A percentile compares a stretch with the other conserved stretches of the same genome.
Evolutionary conservation across 306 rosid genomes (phyloP).

Genomic region (Erythrophleum fordii): DNA sequence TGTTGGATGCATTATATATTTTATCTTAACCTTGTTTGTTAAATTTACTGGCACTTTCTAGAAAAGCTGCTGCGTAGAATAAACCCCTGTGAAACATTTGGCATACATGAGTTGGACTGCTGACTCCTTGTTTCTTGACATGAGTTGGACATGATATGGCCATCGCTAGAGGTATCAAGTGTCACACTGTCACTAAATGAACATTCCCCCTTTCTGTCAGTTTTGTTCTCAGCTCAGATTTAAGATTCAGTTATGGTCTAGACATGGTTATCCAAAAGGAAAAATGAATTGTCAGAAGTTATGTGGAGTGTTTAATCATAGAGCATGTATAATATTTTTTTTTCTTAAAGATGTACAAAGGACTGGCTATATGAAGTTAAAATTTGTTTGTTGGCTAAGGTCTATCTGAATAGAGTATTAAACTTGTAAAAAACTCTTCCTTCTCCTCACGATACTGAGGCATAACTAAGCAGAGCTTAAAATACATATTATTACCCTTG

Average conservation of each 20-base stretch:
- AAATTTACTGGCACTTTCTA: neutral
- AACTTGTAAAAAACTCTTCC: neutral
- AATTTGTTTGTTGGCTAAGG: neutral
- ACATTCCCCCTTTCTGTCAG: constrained; percentile 7
- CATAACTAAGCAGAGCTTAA: neutral
- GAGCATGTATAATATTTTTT: neutral
- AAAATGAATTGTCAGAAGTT: neutral
- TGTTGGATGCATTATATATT: constrained; percentile 18
- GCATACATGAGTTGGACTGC: neutral
- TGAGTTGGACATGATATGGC: constrained; percentile 3
- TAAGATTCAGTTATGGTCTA: neutral
- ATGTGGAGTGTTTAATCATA: too few relatives aligned
- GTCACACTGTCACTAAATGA: neutral
- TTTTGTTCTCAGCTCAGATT: neutral
- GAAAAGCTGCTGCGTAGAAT: neutral
- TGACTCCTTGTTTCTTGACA: constrained; percentile 27
- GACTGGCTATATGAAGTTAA: neutral
- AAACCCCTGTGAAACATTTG: neutral
- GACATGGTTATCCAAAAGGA: neutral
- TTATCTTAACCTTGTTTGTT: neutral
- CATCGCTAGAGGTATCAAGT: neutral
- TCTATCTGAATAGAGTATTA: neutral
- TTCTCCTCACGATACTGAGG: neutral
- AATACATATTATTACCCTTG: neutral
- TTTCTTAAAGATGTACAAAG: neutral